Base-by-base conservation (phyloP, 2,329 filamentous ascomycete species). In the Microsporum ferrugineum region DNA sequence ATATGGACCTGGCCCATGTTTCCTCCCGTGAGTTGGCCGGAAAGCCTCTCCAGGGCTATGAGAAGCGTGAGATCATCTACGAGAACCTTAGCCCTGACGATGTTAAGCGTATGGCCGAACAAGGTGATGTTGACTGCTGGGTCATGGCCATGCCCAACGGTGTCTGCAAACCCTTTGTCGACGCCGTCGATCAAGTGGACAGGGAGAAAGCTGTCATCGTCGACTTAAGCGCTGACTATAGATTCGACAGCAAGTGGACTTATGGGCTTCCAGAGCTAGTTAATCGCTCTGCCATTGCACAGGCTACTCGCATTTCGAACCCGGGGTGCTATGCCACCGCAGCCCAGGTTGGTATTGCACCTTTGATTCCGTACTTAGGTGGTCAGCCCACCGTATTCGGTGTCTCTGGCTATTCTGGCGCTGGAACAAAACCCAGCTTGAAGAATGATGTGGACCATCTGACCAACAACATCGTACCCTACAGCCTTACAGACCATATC, bases 141-240 rank as follows among this genome's bases (percentile, higher is more conserved):
- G 89, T 97, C 51, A 94, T 97, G 89, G 94, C 94, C 39, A 84
- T 97, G 34, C 94, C 92, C 51, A 99, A 97, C 71, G 89, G 89
- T 63, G 90, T 96, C 57, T 96, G 90, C 83, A 88, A 91, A 77
- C 91, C 94, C 0, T 99, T 88, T 67, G 88, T 97, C 7, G 89
- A 97, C 65, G 92, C 92, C 5, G 84, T 97, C 59, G 84, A 91
- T 68, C 82, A 87, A 69, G 84, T 82, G 36, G 84, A 84, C 62
- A 82, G 84, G 59, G 78, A 80, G 69, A 82, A 82, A 64, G 91
- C 88, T 67, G 79, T 97, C 45, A 88, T 97, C 66, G 82, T 99
- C 53, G 94, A 99, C 73, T 82, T 99, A 39, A 96, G 91, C n/a
- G 94, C 94, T 63, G 94, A 99, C 77, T 95, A 96, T 76, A 86